Conservation (phyloP, 805 yeast species). For the Ogataea nonfermentans region DNA sequence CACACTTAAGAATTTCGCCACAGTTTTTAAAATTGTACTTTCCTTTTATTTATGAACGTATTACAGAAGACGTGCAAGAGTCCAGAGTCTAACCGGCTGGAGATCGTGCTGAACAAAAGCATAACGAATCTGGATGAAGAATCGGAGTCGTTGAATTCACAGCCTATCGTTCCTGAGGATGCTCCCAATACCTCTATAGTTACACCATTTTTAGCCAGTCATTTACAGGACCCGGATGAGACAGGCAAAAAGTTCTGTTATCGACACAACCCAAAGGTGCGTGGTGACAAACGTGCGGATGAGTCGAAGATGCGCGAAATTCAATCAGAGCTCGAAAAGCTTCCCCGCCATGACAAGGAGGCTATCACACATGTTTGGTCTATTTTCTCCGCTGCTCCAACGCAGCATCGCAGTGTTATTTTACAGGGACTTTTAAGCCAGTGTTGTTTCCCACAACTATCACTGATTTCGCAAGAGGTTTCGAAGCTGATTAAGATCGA, state of each 20-base stretch:
- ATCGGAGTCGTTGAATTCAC: neutral
- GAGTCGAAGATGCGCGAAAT: conserved; percentile 60
- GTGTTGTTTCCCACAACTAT: conserved; percentile 93
- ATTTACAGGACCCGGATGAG: conserved; percentile 38
- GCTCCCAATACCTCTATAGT: conserved; percentile 25
- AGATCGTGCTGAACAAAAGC: conserved; percentile 19
- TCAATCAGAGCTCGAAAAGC: conserved; percentile 52
- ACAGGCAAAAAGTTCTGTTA: conserved; percentile 76
- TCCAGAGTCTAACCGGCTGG: conserved; percentile 21
- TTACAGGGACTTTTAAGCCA: conserved; percentile 81
- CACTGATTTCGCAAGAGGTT: conserved; percentile 80
- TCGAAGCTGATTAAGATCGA: conserved; percentile 81
- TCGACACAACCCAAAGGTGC: conserved; percentile 87
- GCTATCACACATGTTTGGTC: conserved; percentile 84
- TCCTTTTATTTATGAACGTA: conserved; percentile 16
- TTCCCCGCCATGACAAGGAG: conserved; percentile 70
- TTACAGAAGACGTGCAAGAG: conserved; percentile 22
- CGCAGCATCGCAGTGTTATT: conserved; percentile 67
- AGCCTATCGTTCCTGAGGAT: conserved; percentile 7
- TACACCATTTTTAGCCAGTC: conserved; percentile 37
- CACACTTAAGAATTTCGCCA: conserved; percentile 2
- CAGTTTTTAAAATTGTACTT: conserved; percentile 6
- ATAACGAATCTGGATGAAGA: conserved; percentile 8
- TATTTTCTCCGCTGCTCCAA: conserved; percentile 71
- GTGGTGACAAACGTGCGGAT: conserved; percentile 68